A percentile compares a stretch with the other conserved stretches of the same genome.
Evolutionary conservation across 257 asterid species (phyloP).

Genomic region (Henckelia pumila): DNA sequence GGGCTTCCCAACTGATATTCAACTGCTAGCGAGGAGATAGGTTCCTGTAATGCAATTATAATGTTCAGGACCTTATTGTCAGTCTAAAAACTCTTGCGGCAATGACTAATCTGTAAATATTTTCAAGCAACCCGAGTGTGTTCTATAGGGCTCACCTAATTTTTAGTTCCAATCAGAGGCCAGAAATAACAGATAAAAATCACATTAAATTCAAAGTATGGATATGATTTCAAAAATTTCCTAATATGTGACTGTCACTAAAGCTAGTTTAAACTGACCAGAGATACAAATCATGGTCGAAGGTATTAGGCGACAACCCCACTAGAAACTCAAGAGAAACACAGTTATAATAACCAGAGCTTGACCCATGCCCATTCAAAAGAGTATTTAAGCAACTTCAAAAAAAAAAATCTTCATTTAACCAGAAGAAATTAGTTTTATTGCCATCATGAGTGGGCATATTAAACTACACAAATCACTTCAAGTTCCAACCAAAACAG

Average conservation of each 20-base stretch:
- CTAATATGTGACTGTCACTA: neutral
- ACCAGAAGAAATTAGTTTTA: neutral
- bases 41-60: slow-evolving; percentile 54
- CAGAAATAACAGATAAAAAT: neutral
- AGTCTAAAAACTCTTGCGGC: slow-evolving; percentile 9
- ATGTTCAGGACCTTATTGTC: slow-evolving; percentile 2
- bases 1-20: slow-evolving; percentile 86
- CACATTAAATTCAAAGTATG: neutral
- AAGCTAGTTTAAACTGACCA: slow-evolving; percentile 2
- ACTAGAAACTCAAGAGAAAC: neutral
- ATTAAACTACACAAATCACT: neutral
- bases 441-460: slow-evolving; percentile 1
- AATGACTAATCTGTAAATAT: neutral
- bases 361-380: neutral
- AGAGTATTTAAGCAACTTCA: slow-evolving; percentile 1
- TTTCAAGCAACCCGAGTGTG: neutral
- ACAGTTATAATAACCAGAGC: slow-evolving; percentile 2
- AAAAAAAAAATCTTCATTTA: slow-evolving; percentile 11
- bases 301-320: neutral
- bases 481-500: neutral
- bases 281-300: neutral
- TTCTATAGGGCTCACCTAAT: neutral
- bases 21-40: slow-evolving; percentile 67
- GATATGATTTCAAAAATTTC: slow-evolving; percentile 10
- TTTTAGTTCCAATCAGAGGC: neutral